phyloP scores from a whole-genome alignment of 352 stramenopile species.

The Pythium aphanidermatum region DNA sequence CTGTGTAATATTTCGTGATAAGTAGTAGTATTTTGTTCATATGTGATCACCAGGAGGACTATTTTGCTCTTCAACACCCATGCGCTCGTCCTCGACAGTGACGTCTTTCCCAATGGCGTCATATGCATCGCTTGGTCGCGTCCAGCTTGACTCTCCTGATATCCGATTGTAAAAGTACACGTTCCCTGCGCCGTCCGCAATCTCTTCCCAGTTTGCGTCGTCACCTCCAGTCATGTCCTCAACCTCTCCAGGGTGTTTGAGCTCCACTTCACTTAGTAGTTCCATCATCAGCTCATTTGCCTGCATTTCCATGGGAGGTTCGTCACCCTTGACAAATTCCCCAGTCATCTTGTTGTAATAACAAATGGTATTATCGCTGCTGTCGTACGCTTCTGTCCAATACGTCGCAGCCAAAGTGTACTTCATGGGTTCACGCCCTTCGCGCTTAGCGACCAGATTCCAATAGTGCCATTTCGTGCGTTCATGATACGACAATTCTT shows the following conservation, averaged over 20 bases:
- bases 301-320: conserved; percentile 56
- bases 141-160: conserved; percentile 65
- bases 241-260: not conserved
- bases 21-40: too few species aligned
- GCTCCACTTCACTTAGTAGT: conserved; percentile 20
- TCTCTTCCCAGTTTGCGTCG: conserved; percentile 63
- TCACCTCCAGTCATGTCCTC: not conserved
- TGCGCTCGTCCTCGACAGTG: too few species aligned
- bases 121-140: too few species aligned
- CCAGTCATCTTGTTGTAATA: conserved; percentile 73
- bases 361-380: conserved; percentile 45
- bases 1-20: too few species aligned
- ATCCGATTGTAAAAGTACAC: conserved; percentile 70
- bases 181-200: conserved; percentile 53
- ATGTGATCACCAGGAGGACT: too few species aligned
- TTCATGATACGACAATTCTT: conserved; percentile 56
- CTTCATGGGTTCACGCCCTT: conserved; percentile 29
- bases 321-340: conserved; percentile 40
- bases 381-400: conserved; percentile 74
- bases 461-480: conserved; percentile 77
- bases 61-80: too few species aligned
- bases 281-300: conserved; percentile 66
- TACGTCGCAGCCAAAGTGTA: conserved; percentile 59
- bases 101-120: too few species aligned
- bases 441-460: conserved; percentile 42